Base-by-base conservation (phyloP, 1,284 basidiomycete genomes). In the Ustilago curta region DNA sequence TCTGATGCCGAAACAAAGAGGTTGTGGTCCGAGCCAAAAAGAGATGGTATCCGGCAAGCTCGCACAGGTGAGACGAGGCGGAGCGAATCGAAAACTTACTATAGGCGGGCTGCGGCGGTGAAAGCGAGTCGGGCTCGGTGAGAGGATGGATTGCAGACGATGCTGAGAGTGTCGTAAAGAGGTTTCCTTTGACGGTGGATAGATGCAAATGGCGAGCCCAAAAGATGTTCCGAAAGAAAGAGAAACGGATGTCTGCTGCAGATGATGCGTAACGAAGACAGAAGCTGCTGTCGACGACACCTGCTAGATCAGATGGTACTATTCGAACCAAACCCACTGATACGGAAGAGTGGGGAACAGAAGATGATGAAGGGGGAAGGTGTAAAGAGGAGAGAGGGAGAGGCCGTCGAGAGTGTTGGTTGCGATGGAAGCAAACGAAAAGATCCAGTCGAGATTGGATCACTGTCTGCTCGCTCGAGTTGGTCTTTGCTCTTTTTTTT, bases 101-200 rank as follows among this genome's bases (percentile, higher is more conserved):
- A n/a, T n/a, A n/a, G n/a, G n/a, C 6, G 35, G 35, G 16, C 35
- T 37, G 35, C 9, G 35, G 35, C 14, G 11, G 35, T 37, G 35
- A 14, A 3, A 37, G 35, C 35, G 35, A 37, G 35, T 14, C 14
- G 35, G 3, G 14, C 35, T 37, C 35, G 35, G 14, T 14, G 35
- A 3, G 14, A 37, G 35, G 6, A 14, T 14, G 35, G 12, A 37
- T 16, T 12, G 35, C 2, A 37, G 44, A 11, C 25, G 29, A 25
- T 27, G 44, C 21, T 45, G 44, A 45, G 44, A 32, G 47, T 16
- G 47, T 23, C 16, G 47, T n/a, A 7, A 43, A n/a, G 27, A 48
- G 19, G 9, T 29, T 29, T 29, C 18, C 18, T 29, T 37, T 37
- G 35, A 37, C 35, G 14, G 35, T 37, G 35, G 35, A 37, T 37